Conservation (phyloP, 202 grass and related monocot species). For the Schoenoplectus tabernaemontani region DNA sequence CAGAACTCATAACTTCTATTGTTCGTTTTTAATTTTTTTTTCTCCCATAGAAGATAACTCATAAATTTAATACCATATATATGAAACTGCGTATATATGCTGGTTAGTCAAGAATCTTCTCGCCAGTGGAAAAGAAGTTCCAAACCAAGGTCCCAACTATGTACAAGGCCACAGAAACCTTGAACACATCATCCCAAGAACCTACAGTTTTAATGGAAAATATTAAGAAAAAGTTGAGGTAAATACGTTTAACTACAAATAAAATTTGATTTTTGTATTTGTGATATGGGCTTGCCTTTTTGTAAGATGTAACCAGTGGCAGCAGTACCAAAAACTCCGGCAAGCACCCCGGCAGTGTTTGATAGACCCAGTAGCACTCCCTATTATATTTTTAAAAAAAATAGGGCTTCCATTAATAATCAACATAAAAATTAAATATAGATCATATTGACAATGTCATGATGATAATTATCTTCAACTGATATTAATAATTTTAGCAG, state of each 20-base stretch:
- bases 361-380: constrained; percentile 91
- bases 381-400: constrained; percentile 29
- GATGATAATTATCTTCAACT: background rate
- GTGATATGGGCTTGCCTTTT: constrained; percentile 39
- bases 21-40: background rate
- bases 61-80: constrained; percentile 5
- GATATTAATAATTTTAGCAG: background rate
- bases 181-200: constrained; percentile 95
- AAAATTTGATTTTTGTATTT: background rate
- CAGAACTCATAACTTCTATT: background rate
- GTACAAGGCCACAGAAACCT: constrained; percentile 74
- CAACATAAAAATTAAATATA: constrained; percentile 7
- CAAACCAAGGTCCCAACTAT: constrained; percentile 87
- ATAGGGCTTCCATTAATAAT: too few species aligned
- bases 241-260: background rate
- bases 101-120: constrained; percentile 76
- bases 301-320: constrained; percentile 91
- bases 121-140: constrained; percentile 90
- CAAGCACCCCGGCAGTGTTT: constrained; percentile 94
- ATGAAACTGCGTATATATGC: background rate
- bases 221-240: background rate
- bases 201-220: constrained; percentile 31
- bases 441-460: background rate
- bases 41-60: background rate
- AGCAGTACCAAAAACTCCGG: constrained; percentile 95